Evolutionary conservation across 495 filamentous ascomycete genomes (phyloP), one percentile per base, ranked within the genome.

Genomic region (Xylaria castorea): DNA sequence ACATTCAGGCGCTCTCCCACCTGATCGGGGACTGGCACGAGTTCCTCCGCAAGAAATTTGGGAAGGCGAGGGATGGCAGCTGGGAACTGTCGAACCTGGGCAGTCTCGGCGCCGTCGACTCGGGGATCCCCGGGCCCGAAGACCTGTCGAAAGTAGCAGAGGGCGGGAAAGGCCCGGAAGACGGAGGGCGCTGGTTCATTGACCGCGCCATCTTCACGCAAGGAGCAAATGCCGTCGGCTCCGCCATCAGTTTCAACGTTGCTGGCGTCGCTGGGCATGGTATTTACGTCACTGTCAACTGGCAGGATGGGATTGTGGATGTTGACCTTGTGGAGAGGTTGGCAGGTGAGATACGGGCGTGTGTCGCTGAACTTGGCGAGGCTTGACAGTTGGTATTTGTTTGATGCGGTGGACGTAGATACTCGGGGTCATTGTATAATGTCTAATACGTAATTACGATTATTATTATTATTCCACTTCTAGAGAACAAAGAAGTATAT

Each of bases 61-160:
- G 76, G 48, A 73, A 75, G 71, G 71, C 63, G 16, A 60, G 71
- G 51, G 62, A 71, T 18, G 46, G 36, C 0, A 77, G 73, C 18
- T 81, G 77, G 76, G 78, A 79, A 48, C 71, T 81, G 12, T 78
- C 75, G 30, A 82, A 82, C 66, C 55, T 82, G 18, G 79, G 79
- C 73, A 40, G 61, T 36, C 12, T 72, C 40, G 36, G 65, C 22
- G 65, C 57, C 27, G 38, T 5, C 1, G 48, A 68, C 20, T 57
- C 30, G 11, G 66, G 36, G 22, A 12, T 30, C 34, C 7, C 46
- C 30, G 55, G 40, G 20, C 27, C 44, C 27, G 16, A 20, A 32
- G 25, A 50, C 16, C 14, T 3, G 3, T 38, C 22, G 38, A 40
- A 18, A 16, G 18, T n/a, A n/a, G n/a, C 11, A 27, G 34, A 46